phyloP scores from a whole-genome alignment of 2,329 filamentous ascomycete species.

The Karstenula rhodostoma region DNA sequence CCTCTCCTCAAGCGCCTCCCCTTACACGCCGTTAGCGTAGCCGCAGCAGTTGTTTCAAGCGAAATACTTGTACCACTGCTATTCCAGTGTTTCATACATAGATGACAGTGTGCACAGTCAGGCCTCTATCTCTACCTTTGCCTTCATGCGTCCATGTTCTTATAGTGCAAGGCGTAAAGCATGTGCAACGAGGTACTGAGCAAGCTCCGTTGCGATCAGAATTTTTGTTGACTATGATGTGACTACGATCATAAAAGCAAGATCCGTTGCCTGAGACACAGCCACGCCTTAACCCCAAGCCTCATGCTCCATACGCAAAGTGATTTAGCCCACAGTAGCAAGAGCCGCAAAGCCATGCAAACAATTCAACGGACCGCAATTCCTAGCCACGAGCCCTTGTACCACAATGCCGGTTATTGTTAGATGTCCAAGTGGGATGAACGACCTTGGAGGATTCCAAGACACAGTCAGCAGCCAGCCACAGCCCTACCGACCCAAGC shows the following conservation, averaged over 20 bases:
- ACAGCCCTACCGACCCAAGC: slow-evolving; percentile 11
- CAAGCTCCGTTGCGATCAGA: neutral
- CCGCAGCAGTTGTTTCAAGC: neutral
- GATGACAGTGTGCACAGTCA: slow-evolving; percentile 3
- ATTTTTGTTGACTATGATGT: neutral
- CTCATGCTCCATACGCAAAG: neutral
- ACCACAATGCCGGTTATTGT: slow-evolving; percentile 7
- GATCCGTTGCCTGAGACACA: neutral
- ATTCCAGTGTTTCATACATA: neutral
- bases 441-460: slow-evolving; percentile 2
- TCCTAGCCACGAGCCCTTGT: slow-evolving; percentile 1
- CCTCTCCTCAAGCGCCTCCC: slow-evolving; percentile 2
- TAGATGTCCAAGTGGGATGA: slow-evolving; percentile 9
- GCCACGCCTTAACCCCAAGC: neutral
- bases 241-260: neutral
- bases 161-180: neutral
- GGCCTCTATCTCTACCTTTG: neutral
- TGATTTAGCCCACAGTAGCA: neutral
- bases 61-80: neutral
- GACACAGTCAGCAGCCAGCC: slow-evolving; percentile 15
- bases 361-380: neutral
- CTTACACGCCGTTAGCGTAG: slow-evolving; percentile 2
- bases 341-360: neutral
- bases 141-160: neutral
- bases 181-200: neutral